Percentiles rank a stretch among this genome's conserved stretches.
Conservation (phyloP, 139 green algal species). For the Asterochloris erici region DNA sequence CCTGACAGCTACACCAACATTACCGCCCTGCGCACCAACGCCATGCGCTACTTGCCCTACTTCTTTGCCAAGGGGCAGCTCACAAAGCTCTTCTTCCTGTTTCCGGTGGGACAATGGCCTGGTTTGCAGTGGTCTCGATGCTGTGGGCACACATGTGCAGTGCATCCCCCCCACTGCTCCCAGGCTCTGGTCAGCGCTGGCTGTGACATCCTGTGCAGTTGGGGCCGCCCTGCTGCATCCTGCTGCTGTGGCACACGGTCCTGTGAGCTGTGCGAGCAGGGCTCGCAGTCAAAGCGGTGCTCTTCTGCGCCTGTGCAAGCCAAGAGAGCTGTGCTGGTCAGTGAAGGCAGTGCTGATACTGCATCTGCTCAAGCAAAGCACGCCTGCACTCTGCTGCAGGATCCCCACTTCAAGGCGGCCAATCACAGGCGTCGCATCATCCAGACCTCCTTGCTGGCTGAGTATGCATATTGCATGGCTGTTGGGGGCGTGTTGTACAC, state of each 20-base stretch:
- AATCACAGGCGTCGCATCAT: conserved; percentile 91
- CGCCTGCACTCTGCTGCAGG: conserved; percentile 11
- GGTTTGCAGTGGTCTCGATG: background rate
- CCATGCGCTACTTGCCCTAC: conserved; percentile 93
- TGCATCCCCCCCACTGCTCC: too few species aligned
- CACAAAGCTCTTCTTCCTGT: conserved; percentile 98
- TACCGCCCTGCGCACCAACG: conserved; percentile 82
- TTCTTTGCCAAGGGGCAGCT: conserved; percentile 95
- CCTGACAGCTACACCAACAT: conserved; percentile 69
- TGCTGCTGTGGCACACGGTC: conserved; percentile 73
- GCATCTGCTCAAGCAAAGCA: too few species aligned
- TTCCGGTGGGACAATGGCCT: conserved; percentile 62
- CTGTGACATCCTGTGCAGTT: background rate
- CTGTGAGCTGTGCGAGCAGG: conserved; percentile 55
- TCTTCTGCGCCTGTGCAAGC: too few species aligned
- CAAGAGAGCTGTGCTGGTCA: too few species aligned
- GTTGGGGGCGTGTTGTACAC: conserved; percentile 86
- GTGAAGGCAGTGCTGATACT: too few species aligned
- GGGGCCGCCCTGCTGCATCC: conserved; percentile 41
- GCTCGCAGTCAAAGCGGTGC: background rate
- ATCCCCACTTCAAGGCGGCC: conserved; percentile 65
- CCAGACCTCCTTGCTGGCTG: conserved; percentile 73
- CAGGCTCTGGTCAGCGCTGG: background rate
- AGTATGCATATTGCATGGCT: conserved; percentile 92
- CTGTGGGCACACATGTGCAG: too few species aligned